Conservation (phyloP, 2,329 filamentous ascomycete species). For the Ophiobolus disseminans region DNA sequence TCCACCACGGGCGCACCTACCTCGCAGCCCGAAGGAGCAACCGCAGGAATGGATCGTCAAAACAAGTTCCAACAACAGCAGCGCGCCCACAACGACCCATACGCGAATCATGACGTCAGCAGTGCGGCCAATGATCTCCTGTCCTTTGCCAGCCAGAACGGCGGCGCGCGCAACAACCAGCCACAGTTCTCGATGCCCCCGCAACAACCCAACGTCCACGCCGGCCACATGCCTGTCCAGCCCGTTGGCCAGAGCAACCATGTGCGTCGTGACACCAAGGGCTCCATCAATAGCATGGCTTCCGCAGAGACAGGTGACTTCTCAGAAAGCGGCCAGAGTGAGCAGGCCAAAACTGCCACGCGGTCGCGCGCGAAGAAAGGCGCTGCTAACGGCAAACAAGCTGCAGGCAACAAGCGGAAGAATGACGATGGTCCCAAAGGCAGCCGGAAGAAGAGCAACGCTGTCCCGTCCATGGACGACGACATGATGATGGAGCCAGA, state of each 20-base stretch:
- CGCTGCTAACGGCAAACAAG: slow-evolving; percentile 44
- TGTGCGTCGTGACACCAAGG: slow-evolving; percentile 55
- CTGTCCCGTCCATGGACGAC: slow-evolving; percentile 57
- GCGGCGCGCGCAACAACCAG: slow-evolving; percentile 61
- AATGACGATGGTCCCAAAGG: slow-evolving; percentile 75
- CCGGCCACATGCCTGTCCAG: slow-evolving; percentile 57
- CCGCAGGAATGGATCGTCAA: slow-evolving; percentile 61
- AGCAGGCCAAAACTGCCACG: slow-evolving; percentile 66
- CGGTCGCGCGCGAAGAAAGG: slow-evolving; percentile 48
- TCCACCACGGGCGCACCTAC: slow-evolving; percentile 51
- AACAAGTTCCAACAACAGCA: slow-evolving; percentile 58
- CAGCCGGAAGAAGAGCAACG: slow-evolving; percentile 71
- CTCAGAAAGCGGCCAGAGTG: slow-evolving; percentile 75
- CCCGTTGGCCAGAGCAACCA: slow-evolving; percentile 59
- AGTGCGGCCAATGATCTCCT: slow-evolving; percentile 95
- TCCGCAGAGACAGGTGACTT: slow-evolving; percentile 65
- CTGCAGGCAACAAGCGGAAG: slow-evolving; percentile 68
- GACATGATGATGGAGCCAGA: slow-evolving; percentile 55
- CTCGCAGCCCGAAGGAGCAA: slow-evolving; percentile 53
- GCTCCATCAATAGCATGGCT: slow-evolving; percentile 65
- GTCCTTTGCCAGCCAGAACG: slow-evolving; percentile 77
- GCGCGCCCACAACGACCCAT: slow-evolving; percentile 64
- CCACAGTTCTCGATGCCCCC: slow-evolving; percentile 58
- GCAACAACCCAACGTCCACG: slow-evolving; percentile 47
- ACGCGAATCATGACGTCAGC: slow-evolving; percentile 86